Evolutionary conservation across 345 rosid species (phyloP).

Genomic region (Carallia pectinifolia): DNA sequence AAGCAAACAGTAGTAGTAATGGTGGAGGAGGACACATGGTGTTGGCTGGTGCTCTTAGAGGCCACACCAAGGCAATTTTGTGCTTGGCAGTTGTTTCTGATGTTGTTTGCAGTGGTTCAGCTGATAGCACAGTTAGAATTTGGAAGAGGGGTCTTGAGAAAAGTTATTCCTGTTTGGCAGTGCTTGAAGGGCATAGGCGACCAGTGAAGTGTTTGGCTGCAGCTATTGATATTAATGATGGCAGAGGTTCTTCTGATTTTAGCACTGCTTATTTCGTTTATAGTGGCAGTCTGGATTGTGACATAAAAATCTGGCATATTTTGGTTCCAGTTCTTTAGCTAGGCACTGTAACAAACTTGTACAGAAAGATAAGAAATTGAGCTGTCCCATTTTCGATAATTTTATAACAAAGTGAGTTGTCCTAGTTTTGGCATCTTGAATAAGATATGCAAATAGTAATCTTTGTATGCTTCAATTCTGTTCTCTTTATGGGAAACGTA

Average conservation of each 20-base stretch:
- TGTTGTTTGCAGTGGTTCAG: conserved; percentile 69
- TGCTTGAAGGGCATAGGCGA: conserved; percentile 58
- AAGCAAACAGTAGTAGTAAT: neutral
- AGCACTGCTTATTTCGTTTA: conserved; percentile 43
- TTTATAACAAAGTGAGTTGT: neutral
- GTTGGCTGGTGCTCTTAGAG: conserved; percentile 67
- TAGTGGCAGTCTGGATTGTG: conserved; percentile 70
- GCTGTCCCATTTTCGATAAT: too few relatives aligned
- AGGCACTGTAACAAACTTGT: neutral
- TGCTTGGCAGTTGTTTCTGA: conserved; percentile 54
- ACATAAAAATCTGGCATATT: conserved; percentile 53
- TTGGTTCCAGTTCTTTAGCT: conserved; percentile 19
- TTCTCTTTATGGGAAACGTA: neutral
- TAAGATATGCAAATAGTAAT: neutral
- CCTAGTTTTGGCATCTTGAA: neutral
- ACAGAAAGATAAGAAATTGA: neutral
- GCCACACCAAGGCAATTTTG: conserved; percentile 61
- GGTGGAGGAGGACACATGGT: conserved; percentile 37
- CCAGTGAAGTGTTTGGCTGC: conserved; percentile 71
- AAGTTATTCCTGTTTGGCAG: conserved; percentile 51
- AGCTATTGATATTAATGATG: conserved; percentile 11
- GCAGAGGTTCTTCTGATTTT: conserved; percentile 17
- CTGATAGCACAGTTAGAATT: conserved; percentile 56
- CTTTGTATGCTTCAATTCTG: neutral
- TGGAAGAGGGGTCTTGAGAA: conserved; percentile 52